These are phyloP conservation scores for Pseudocercospora eumusae DNA, from an alignment of 2,329 filamentous ascomycete genomes.

Conservation along the genomic window DNA sequence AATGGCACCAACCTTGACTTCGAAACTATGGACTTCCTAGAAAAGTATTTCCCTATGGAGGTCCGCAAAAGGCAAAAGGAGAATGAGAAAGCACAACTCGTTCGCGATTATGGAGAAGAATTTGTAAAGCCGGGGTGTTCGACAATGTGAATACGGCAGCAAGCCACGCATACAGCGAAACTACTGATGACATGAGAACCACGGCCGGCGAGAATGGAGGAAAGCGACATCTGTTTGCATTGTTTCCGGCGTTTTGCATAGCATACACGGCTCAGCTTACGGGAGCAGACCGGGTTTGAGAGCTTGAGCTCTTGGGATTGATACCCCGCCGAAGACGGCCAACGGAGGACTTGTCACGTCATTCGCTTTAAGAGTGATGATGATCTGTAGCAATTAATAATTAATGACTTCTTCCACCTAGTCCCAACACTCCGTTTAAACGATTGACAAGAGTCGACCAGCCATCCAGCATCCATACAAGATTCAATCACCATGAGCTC, in stretches of 20 bases:
- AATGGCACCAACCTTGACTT: conserved; percentile 68
- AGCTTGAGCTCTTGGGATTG: not conserved
- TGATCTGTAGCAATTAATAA: conserved; percentile 4
- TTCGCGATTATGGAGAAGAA: conserved; percentile 44
- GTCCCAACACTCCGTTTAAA: too few species aligned
- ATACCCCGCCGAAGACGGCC: conserved; percentile 10
- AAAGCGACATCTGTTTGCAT: not conserved
- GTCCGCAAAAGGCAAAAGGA: conserved; percentile 59
- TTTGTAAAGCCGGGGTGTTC: conserved; percentile 37
- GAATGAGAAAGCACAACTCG: conserved; percentile 74
- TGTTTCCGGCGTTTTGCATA: conserved; percentile 11
- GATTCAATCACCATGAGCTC: too few species aligned
- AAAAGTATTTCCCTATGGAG: conserved; percentile 77
- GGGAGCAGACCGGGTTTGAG: not conserved
- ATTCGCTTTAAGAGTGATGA: not conserved
- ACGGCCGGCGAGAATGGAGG: not conserved
- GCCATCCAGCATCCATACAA: too few species aligned
- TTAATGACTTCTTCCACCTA: not conserved
- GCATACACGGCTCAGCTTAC: conserved; percentile 1
- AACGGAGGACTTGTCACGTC: not conserved
- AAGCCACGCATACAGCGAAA: conserved; percentile 5
- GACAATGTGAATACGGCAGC: conserved; percentile 35
- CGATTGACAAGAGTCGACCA: not conserved
- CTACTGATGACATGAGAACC: not conserved
- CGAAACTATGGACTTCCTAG: conserved; percentile 67